Evolutionary conservation across 1,284 basidiomycete genomes (phyloP).

Genomic region (Rhodofomes roseus): DNA sequence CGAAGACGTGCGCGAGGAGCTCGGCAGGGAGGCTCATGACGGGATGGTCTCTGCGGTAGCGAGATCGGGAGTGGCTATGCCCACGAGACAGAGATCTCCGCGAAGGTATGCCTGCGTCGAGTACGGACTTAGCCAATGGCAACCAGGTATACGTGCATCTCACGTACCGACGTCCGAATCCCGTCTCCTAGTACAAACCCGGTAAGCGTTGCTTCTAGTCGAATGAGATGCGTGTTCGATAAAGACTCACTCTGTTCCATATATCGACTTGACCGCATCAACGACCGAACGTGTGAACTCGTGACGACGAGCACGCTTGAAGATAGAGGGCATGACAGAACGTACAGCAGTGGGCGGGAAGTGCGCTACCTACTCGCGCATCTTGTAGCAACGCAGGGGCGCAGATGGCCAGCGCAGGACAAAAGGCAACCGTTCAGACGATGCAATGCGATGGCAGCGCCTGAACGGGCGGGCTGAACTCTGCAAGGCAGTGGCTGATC

Average conservation of each 20-base stretch:
- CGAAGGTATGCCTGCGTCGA: neutral
- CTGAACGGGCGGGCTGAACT: neutral
- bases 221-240: neutral
- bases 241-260: constrained; percentile 24
- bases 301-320: constrained; percentile 34
- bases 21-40: constrained; percentile 57
- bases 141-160: neutral
- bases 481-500: neutral
- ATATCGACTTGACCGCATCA: constrained; percentile 31
- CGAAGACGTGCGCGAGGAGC: constrained; percentile 57
- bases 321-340: constrained; percentile 29
- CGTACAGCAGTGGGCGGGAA: neutral
- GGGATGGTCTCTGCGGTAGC: constrained; percentile 31
- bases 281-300: constrained; percentile 33
- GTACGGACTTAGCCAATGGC: neutral
- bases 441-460: constrained; percentile 4
- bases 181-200: neutral
- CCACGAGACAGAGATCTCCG: neutral
- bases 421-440: neutral
- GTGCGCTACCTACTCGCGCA: neutral
- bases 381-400: neutral
- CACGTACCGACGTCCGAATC: neutral
- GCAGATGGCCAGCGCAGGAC: neutral
- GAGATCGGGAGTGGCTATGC: neutral
- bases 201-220: neutral